phyloP scores from a whole-genome alignment of 768 basidiomycete species.

The Ramaria rubella region DNA sequence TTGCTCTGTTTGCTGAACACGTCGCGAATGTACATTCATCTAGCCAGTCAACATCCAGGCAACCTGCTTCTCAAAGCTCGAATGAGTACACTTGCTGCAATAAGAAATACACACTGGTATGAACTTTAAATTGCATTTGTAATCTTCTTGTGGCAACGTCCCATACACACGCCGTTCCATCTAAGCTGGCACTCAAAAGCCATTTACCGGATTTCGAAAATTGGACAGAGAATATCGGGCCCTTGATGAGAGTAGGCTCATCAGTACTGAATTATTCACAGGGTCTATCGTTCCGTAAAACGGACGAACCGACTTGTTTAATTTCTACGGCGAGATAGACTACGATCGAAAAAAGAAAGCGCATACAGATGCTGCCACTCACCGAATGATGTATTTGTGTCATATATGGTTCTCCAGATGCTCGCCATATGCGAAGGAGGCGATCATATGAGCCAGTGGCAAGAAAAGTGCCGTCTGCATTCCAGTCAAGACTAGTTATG shows the following conservation, averaged over 20 bases:
- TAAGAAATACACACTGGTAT: slow-evolving; percentile 46
- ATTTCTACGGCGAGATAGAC: neutral
- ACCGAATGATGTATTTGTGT: slow-evolving; percentile 31
- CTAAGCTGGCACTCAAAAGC: slow-evolving; percentile 71
- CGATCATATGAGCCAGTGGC: slow-evolving; percentile 77
- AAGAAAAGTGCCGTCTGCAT: slow-evolving; percentile 59
- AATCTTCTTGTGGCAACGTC: slow-evolving; percentile 57
- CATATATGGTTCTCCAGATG: slow-evolving; percentile 56
- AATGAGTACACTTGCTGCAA: neutral
- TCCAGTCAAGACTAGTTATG: slow-evolving; percentile 76
- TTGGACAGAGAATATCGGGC: slow-evolving; percentile 70
- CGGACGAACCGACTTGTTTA: neutral
- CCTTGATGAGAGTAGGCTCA: slow-evolving; percentile 37
- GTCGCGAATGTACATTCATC: slow-evolving; percentile 64
- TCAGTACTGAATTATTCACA: slow-evolving; percentile 2
- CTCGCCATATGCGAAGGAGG: slow-evolving; percentile 60
- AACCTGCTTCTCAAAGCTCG: slow-evolving; percentile 36
- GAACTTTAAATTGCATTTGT: slow-evolving; percentile 55
- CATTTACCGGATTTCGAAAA: slow-evolving; percentile 71
- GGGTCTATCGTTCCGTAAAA: neutral
- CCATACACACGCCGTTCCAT: slow-evolving; percentile 75
- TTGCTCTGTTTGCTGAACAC: slow-evolving; percentile 61
- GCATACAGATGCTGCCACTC: slow-evolving; percentile 16
- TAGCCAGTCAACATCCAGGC: slow-evolving; percentile 77
- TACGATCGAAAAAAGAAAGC: slow-evolving; percentile 1